Base-by-base conservation (phyloP, 768 basidiomycete species). In the Rubroboletus satanas region DNA sequence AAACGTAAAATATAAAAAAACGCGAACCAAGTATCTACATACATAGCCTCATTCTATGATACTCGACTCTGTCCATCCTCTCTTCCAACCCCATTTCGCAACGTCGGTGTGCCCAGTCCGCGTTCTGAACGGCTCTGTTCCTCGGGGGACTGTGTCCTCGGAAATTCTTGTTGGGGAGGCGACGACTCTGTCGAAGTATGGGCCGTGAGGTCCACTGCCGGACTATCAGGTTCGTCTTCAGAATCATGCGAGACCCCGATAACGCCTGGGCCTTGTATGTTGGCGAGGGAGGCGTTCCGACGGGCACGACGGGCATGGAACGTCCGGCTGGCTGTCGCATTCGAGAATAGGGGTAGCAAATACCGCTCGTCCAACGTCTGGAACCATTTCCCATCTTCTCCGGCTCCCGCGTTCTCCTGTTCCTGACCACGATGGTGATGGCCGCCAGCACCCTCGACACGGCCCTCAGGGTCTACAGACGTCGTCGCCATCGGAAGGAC, bases 291-390 rank as follows among this genome's bases (percentile, higher is more conserved):
- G 5, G 73, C 65, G 14, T 71, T 71, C 57, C 85, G 74, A 44
- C 87, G 78, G 7, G 85, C 85, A 45, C 82, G 75, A 31, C 88
- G 82, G 3, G 91, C 90, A 63, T 93, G 85, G 77, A 90, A 92
- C 57, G 87, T 87, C 62, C 91, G 78, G 59, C 88, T 90, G 17
- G 92, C 92, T 0, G 92, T 93, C 15, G 90, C 90, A 65, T 94
- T 94, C 45, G 91, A 92, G 75, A 93, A 98, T 36, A 98, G 75
- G 21, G 95, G 95, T 3, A 98, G 73, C 18, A 99, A 75, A 69
- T 96, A 99, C 60, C 93, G 81, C 73, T 99, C 94, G 72, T 99
- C 96, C 37, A 99, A 73, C 43, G 87, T 80, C 62, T 94, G 93
- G 84, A 98, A 98, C 93, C 94, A 98, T 69, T 91, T 90, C 29